A percentile compares a stretch with the other conserved stretches of the same genome.
Evolutionary conservation across 163 green algal genomes (phyloP).

Genomic region (Chlamydomonas reinhardtii): DNA sequence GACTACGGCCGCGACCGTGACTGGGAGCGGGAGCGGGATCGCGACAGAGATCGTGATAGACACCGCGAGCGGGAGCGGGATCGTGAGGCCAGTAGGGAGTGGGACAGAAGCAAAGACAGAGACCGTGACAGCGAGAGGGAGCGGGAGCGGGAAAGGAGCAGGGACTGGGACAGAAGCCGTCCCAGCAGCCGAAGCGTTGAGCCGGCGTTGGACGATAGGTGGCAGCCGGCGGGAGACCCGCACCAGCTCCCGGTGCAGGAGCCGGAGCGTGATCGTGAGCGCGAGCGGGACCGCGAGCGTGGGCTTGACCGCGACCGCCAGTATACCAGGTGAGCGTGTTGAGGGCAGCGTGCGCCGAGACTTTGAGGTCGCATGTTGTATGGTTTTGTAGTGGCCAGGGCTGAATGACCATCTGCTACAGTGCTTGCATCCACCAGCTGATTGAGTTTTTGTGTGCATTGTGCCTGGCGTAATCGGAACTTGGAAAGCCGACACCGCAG

Average conservation of each 20-base stretch:
- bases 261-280: background rate
- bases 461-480: constrained; percentile 3
- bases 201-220: background rate
- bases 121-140: constrained; percentile 15
- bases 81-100: background rate
- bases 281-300: background rate
- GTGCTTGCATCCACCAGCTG: too few relatives aligned
- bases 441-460: too few relatives aligned
- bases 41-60: background rate
- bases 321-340: background rate
- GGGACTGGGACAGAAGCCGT: constrained; percentile 9
- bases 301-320: constrained; percentile 1
- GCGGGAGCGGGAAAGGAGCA: background rate
- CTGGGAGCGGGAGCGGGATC: background rate
- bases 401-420: too few relatives aligned
- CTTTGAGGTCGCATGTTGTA: too few relatives aligned
- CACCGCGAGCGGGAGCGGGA: background rate
- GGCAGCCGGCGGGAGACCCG: too few relatives aligned
- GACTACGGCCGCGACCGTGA: background rate
- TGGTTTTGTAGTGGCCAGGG: too few relatives aligned
- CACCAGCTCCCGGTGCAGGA: background rate
- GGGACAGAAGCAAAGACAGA: background rate
- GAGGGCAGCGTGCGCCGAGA: too few relatives aligned
- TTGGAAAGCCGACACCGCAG: constrained; percentile 12
- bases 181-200: background rate